These are phyloP conservation scores for Pythium insidiosum DNA, from an alignment of 352 stramenopile genomes.

Conservation along the genomic window DNA sequence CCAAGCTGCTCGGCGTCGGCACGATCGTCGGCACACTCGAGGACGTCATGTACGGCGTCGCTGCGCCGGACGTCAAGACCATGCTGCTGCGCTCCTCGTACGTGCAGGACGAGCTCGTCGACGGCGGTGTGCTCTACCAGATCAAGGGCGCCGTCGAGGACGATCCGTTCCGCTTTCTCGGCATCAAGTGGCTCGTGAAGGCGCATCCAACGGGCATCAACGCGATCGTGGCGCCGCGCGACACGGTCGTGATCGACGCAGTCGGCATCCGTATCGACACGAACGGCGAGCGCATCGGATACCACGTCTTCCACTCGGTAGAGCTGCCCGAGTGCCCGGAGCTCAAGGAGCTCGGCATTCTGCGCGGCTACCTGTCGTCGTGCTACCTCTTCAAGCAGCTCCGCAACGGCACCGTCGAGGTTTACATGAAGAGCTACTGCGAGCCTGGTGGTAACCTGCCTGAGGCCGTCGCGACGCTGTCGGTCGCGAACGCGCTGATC, in stretches of 20 bases:
- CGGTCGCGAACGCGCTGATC: conserved; percentile 14
- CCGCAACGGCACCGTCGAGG: conserved; percentile 17
- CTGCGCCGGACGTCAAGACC: conserved; percentile 30
- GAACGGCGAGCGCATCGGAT: conserved; percentile 23
- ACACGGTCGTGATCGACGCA: conserved; percentile 11
- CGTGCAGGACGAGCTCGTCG: conserved; percentile 36
- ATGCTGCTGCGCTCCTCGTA: conserved; percentile 48
- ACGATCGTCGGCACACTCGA: conserved; percentile 17
- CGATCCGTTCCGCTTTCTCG: conserved; percentile 18
- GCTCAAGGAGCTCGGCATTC: conserved; percentile 8
- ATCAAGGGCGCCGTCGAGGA: conserved; percentile 26
- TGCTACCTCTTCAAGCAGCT: conserved; percentile 31
- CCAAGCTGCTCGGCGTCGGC: conserved; percentile 14
- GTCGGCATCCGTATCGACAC: conserved; percentile 6
- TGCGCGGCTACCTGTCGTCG: conserved; percentile 22
- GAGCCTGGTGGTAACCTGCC: conserved; percentile 14
- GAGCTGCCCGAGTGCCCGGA: conserved; percentile 15
- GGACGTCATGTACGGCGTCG: conserved; percentile 32
- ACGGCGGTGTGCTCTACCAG: conserved; percentile 35
- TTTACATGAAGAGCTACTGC: conserved; percentile 27
- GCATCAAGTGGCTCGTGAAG: conserved; percentile 18
- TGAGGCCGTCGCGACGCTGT: conserved; percentile 16
- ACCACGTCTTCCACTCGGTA: conserved; percentile 38
- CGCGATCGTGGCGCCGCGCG: conserved; percentile 11
- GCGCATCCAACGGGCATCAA: conserved; percentile 8